Evolutionary conservation across 768 basidiomycete genomes (phyloP), one percentile per base, ranked within the genome.

Genomic region (Coprinellus aureogranulatus): DNA sequence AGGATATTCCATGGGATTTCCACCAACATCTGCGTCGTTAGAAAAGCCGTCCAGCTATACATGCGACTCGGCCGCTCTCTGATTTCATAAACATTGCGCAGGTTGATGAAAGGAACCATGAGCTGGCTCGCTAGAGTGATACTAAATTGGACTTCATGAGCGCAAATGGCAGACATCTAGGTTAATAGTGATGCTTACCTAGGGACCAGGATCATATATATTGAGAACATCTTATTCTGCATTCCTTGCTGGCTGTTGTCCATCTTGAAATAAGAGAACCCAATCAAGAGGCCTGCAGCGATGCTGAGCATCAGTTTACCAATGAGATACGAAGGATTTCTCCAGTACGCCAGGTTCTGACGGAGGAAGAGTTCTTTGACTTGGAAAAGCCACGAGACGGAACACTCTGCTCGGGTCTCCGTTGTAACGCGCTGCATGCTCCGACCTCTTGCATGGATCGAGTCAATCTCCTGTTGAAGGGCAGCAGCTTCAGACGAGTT

Each of bases 21-120:
- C 4, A 81, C 74, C 8, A 86, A 61, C 44, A 87, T 71, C 62
- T 82, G 81, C 0, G 84, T 75, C 0, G 82, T 80, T 25, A 85
- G 60, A 20, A 86, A 72, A 0, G 84, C 82, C 0, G 79, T 75
- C 87, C 86, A 89, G 56, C 76, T 78, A 68, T 89, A 89, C 73
- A 84, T 87, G 40, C 81, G 73, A 55, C 83, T 84, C 0, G 86
- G 77, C 2, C 83, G 78, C 67, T 89, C 87, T n/a, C 87, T 80
- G 37, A 86, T 80, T 63, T 87, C 84, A 61, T 87, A 88, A 30
- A 89, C 72, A 1, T 66, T 72, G 18, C 88, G 83, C 53, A 82
- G 78, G 30, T 73, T 69, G 58, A 88, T 75, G 72, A 82, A 88
- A 39, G 80, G 75, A n/a, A 83, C 79, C 65, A 86, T 86, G 0